A percentile compares a stretch with the other conserved stretches of the same genome.
Evolutionary conservation across 208 protist species (phyloP).

Genomic region (Trypanosoma lewisi): DNA sequence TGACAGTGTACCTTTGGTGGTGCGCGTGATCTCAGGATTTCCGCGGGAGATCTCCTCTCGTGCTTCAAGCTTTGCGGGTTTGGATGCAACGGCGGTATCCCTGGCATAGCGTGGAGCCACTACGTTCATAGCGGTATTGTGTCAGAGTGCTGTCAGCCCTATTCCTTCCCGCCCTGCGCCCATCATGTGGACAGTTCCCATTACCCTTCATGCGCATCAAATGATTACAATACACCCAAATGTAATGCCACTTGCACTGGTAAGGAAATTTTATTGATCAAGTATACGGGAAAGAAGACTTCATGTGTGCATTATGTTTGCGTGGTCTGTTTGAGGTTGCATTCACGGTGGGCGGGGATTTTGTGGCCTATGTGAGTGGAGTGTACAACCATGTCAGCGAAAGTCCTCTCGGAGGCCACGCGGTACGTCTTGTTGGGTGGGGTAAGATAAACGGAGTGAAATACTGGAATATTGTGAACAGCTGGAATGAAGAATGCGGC

Average conservation of each 20-base stretch:
- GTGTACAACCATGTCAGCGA: slow-evolving; percentile 87
- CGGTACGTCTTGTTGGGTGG: slow-evolving; percentile 88
- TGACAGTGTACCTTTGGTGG: slow-evolving; percentile 85
- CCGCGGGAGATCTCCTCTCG: slow-evolving; percentile 67
- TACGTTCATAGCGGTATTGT: slow-evolving; percentile 62
- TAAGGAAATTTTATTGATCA: slow-evolving; percentile 23
- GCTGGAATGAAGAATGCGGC: slow-evolving; percentile 88
- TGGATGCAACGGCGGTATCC: slow-evolving; percentile 85
- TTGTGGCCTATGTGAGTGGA: slow-evolving; percentile 83
- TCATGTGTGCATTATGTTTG: slow-evolving; percentile 81
- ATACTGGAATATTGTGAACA: slow-evolving; percentile 93
- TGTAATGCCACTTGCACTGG: slow-evolving; percentile 70
- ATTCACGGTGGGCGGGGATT: slow-evolving; percentile 90
- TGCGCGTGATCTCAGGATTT: slow-evolving; percentile 51
- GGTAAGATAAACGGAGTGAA: slow-evolving; percentile 55
- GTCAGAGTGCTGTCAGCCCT: slow-evolving; percentile 78
- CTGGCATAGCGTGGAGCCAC: slow-evolving; percentile 65
- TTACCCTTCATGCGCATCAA: slow-evolving; percentile 62
- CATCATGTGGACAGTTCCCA: slow-evolving; percentile 61
- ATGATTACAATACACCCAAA: slow-evolving; percentile 67
- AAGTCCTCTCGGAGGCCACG: slow-evolving; percentile 71
- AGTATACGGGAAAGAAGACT: slow-evolving; percentile 60
- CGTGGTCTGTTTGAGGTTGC: slow-evolving; percentile 87
- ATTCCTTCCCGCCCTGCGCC: slow-evolving; percentile 71
- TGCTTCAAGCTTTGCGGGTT: slow-evolving; percentile 80